Evolutionary conservation across 106 monocot genomes (phyloP).

Genomic region (Phalaenopsis equestris): DNA sequence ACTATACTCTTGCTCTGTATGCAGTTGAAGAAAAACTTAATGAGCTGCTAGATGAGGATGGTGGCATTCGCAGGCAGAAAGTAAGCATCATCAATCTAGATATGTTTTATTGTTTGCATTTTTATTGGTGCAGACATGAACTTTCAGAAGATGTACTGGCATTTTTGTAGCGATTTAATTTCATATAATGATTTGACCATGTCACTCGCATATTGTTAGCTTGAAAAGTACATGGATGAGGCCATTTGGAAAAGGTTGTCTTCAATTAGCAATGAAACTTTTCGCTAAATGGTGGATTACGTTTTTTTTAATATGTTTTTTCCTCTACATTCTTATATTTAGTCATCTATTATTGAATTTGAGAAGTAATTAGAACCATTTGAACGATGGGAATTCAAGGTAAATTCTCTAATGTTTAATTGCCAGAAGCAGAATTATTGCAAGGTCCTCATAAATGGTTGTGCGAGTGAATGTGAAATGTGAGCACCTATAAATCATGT

Average conservation of each 20-base stretch:
- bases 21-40: conserved; percentile 87
- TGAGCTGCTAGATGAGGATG: conserved; percentile 63
- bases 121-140: not conserved
- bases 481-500: not conserved
- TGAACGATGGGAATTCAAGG: not conserved
- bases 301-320: not conserved
- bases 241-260: not conserved
- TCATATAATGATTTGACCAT: conserved; percentile 1
- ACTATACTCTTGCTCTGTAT: conserved; percentile 9
- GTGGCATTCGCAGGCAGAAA: conserved; percentile 78
- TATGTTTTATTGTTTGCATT: not conserved
- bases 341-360: not conserved
- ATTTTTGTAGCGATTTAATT: not conserved
- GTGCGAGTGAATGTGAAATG: not conserved
- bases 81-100: conserved; percentile 28
- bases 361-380: not conserved
- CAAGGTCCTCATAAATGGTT: not conserved
- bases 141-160: not conserved
- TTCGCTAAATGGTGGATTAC: not conserved
- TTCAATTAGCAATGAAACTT: not conserved
- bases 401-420: not conserved
- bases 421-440: not conserved
- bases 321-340: not conserved
- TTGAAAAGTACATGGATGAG: not conserved
- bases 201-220: not conserved